Percentiles rank a stretch among this genome's conserved stretches.
Evolutionary conservation across 2,329 filamentous ascomycete genomes (phyloP).

Genomic region (Fusarium sp.): DNA sequence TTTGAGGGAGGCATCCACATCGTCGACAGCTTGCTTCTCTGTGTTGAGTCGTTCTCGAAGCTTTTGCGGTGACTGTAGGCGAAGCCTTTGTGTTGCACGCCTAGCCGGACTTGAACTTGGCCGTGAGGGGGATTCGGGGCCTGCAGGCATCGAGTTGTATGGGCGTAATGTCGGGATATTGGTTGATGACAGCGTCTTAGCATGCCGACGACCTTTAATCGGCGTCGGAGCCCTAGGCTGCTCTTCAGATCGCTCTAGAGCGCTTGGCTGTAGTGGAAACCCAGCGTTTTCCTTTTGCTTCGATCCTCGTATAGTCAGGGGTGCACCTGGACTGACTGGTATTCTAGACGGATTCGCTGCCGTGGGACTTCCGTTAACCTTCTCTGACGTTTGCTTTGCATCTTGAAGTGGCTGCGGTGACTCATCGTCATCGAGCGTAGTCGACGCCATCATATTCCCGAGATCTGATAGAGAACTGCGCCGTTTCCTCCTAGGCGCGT

Average conservation of each 20-base stretch:
- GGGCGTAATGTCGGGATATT: conserved; percentile 64
- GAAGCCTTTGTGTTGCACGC: conserved; percentile 61
- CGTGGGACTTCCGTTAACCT: conserved; percentile 61
- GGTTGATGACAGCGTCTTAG: conserved; percentile 62
- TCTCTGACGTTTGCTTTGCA: conserved; percentile 64
- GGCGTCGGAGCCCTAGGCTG: conserved; percentile 36
- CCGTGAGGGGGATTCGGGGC: conserved; percentile 38
- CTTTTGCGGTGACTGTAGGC: conserved; percentile 76
- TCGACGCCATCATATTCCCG: conserved; percentile 71
- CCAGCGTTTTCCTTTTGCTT: conserved; percentile 58
- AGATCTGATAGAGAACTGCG: conserved; percentile 93
- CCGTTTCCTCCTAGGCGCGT: conserved; percentile 75
- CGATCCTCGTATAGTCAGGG: conserved; percentile 52
- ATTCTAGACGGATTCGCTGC: conserved; percentile 59
- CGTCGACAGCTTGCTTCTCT: conserved; percentile 78
- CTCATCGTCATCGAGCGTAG: conserved; percentile 57
- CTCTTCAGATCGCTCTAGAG: conserved; percentile 29
- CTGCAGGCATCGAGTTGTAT: conserved; percentile 44
- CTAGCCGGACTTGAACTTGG: conserved; percentile 45
- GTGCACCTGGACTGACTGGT: conserved; percentile 58
- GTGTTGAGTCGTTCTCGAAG: conserved; percentile 84
- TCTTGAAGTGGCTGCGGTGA: conserved; percentile 60
- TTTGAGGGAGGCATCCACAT: conserved; percentile 74
- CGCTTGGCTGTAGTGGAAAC: conserved; percentile 36
- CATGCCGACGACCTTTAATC: conserved; percentile 50